Percentiles rank a stretch among this genome's conserved stretches.
phyloP scores from a whole-genome alignment of 148 eudicot species.

The Cornus controversa region DNA sequence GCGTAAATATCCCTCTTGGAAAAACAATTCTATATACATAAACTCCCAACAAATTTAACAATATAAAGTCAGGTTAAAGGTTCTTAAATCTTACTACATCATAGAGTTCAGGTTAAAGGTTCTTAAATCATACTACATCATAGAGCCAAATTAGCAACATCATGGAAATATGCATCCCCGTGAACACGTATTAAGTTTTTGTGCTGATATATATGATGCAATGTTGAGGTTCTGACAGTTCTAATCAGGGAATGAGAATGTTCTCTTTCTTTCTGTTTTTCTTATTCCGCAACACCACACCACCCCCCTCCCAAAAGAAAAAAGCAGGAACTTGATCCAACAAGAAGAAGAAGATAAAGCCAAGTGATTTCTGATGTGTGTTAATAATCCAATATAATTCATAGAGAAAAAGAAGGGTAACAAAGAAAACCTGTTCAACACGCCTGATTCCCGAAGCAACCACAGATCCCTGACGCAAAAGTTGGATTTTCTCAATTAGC shows the following conservation, averaged over 20 bases:
- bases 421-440: conserved; percentile 70
- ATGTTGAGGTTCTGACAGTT: too few species aligned
- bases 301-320: too few species aligned
- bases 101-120: conserved; percentile 1
- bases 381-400: neutral
- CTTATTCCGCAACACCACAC: too few species aligned
- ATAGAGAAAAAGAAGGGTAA: neutral
- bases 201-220: too few species aligned
- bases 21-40: neutral
- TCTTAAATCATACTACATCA: neutral
- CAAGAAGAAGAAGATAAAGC: neutral
- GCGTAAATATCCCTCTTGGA: neutral
- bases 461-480: conserved; percentile 74
- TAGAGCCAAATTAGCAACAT: neutral
- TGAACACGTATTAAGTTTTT: too few species aligned
- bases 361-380: neutral
- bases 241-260: neutral
- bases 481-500: conserved; percentile 94
- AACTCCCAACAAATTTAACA: neutral
- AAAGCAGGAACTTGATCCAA: too few species aligned
- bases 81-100: neutral
- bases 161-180: neutral
- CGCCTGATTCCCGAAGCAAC: conserved; percentile 87
- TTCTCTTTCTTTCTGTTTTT: too few species aligned
- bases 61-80: conserved; percentile 1